Base-by-base conservation (phyloP, 805 yeast genomes). In the Torulaspora delbrueckii region DNA sequence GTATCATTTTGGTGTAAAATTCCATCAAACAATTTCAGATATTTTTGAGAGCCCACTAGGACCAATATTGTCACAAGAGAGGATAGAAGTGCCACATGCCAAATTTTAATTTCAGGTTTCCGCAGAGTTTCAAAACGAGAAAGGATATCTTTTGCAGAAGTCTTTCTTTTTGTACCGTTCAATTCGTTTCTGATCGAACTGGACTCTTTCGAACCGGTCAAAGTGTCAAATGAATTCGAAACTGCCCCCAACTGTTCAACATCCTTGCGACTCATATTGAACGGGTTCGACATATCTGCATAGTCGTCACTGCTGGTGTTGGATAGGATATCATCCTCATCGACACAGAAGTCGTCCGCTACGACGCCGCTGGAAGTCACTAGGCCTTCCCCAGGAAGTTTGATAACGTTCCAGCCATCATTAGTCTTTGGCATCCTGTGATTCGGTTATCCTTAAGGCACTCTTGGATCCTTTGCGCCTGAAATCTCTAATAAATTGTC, bases 241-340 rank as follows among this genome's bases (percentile, higher is more conserved):
- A 48, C 24, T 8, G 32, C 16, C 24, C 27, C 38, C 8, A 9
- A 5, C 14, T 26, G 16, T 25, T 36, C 47, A 18, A 23, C 39
- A 5, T 31, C 45, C 28, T 28, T 45, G n/a, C 35, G 25, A 10
- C 33, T 35, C n/a, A 34, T 18, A 39, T 37, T 33, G 16, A 45
- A 40, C 9, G 44, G 35, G 14, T 42, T 45, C 13, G 52, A 35
- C 26, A 48, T 30, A 7, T 44, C 52, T 6, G 48, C 42, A 10
- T 41, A 40, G 9, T 49, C 54, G 14, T 55, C 58, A 40, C 59
- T 54, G 42, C 59, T 55, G 7, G 56, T 51, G 37, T 53, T 52
- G 6, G 59, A 56, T 18, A 56, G 33, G 25, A 56, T 50, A 39
- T 56, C 59, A 25, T 49, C 55, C 19, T 49, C 55, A 39, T 56